Base-by-base conservation (phyloP, 2,329 filamentous ascomycete species). In the Exophiala dermatitidis region DNA sequence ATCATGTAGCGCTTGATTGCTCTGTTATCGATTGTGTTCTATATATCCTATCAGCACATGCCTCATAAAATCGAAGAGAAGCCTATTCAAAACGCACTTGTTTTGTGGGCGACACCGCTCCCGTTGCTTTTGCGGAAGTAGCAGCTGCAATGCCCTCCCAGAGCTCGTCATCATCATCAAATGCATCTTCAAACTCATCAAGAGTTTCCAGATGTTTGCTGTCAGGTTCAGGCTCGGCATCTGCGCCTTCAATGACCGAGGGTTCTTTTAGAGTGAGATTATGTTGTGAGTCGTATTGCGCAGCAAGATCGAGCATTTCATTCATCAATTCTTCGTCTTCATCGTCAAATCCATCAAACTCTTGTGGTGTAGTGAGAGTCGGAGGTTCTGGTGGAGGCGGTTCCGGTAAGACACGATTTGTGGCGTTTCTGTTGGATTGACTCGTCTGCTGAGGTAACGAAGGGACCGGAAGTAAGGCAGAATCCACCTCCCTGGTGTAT, bases 1-100 rank as follows among this genome's bases (percentile, higher is more conserved):
- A 96, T 80, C 59, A 90, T 75, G 72, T 95, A 95, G 61, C 91
- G 85, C 71, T 95, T 89, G 65, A 95, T 94, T 45, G 84, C 81
- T 73, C 82, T 68, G 48, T 53, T 56, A 62, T 78, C 74, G 68
- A 84, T 86, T 67, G 77, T 73, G 67, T 75, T 79, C 71, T 78
- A 81, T 85, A 86, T 80, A 75, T 74, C 67, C 66, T 73, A 75
- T 90, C 84, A 90, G 86, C 73, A 77, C 46, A 48, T 52, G 37
- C 50, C 48, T 65, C 59, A 53, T 52, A 54, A 66, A 63, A 68
- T 64, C 64, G 81, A 81, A 19, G 19, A 19, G 19, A 19, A 61
- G 84, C 71, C 38, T 46, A 48, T 45, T 37, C 46, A 40, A 46
- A 42, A 57, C 55, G 43, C 46, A 56, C 58, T 52, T 46, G 36